Conservation (phyloP, 352 stramenopile species). For the Phytophthora litchii region DNA sequence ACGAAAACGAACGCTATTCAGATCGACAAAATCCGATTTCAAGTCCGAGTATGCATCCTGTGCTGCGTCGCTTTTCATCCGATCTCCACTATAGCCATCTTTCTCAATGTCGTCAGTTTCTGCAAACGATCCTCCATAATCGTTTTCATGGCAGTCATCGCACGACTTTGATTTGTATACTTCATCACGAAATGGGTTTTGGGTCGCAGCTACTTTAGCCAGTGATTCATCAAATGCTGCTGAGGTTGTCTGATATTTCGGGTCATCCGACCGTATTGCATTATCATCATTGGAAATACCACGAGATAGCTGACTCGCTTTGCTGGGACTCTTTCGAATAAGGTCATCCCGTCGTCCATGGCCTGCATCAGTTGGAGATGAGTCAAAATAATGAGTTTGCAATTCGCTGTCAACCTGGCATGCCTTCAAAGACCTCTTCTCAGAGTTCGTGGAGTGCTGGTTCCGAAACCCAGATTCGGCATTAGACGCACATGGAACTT, state of each 20-base stretch:
- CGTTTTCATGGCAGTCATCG: slow-evolving; percentile 8
- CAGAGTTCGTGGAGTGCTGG: slow-evolving; percentile 8
- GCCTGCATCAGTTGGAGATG: background rate
- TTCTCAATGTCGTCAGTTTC: slow-evolving; percentile 6
- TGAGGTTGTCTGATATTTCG: slow-evolving; percentile 14
- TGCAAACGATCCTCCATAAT: background rate
- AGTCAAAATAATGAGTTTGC: slow-evolving; percentile 1
- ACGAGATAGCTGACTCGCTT: slow-evolving; percentile 3
- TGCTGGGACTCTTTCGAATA: background rate
- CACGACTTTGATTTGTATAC: background rate
- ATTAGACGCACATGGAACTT: slow-evolving; percentile 27
- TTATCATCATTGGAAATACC: slow-evolving; percentile 9
- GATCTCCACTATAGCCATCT: slow-evolving; percentile 1
- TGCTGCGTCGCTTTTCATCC: background rate
- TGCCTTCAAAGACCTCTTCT: background rate
- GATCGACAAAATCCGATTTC: slow-evolving; percentile 10
- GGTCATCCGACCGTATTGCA: slow-evolving; percentile 8
- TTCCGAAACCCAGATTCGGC: slow-evolving; percentile 20
- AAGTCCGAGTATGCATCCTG: slow-evolving; percentile 6
- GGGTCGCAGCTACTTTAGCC: slow-evolving; percentile 19
- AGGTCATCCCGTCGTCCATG: background rate
- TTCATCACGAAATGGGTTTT: slow-evolving; percentile 30
- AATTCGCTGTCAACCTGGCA: too few relatives aligned
- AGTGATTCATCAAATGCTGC: slow-evolving; percentile 26
- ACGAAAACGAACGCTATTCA: slow-evolving; percentile 15